Evolutionary conservation across 352 stramenopile genomes (phyloP).

Genomic region (Aphanomyces astaci): DNA sequence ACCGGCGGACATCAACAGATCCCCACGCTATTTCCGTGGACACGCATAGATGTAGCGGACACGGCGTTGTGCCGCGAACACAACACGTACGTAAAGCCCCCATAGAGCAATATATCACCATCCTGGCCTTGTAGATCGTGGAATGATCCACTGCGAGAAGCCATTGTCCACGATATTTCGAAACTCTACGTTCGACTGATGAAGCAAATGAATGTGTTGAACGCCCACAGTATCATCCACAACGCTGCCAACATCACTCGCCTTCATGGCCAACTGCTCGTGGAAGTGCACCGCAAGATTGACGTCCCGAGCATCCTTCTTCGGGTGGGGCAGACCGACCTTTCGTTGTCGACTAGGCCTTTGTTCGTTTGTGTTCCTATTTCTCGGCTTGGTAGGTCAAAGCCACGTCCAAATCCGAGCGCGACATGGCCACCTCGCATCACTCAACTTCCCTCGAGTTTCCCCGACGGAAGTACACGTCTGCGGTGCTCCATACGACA

Average conservation of each 20-base stretch:
- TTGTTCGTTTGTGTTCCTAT: not conserved
- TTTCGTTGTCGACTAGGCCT: not conserved
- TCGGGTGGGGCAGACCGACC: constrained; percentile 31
- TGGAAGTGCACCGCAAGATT: constrained; percentile 58
- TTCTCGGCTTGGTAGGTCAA: constrained; percentile 46
- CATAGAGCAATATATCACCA: not conserved
- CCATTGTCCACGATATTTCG: constrained; percentile 37
- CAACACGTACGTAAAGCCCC: not conserved
- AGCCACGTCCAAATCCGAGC: not conserved
- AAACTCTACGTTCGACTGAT: constrained; percentile 37
- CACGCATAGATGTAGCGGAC: constrained; percentile 14
- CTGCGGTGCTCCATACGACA: constrained; percentile 6
- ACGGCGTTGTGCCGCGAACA: constrained; percentile 7
- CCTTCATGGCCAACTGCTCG: constrained; percentile 45
- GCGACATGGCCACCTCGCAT: constrained; percentile 12
- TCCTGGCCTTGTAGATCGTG: not conserved
- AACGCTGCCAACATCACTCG: constrained; percentile 35
- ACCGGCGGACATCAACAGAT: constrained; percentile 8
- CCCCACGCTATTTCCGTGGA: constrained; percentile 15
- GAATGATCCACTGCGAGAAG: constrained; percentile 28
- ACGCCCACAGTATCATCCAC: constrained; percentile 39
- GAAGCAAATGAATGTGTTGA: constrained; percentile 35
- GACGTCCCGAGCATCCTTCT: constrained; percentile 34
- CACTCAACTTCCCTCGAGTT: constrained; percentile 28
- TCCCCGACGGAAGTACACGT: constrained; percentile 4